These are phyloP conservation scores for Chaetomiaceae sp. DNA, from an alignment of 2,329 filamentous ascomycete genomes.

Conservation along the genomic window DNA sequence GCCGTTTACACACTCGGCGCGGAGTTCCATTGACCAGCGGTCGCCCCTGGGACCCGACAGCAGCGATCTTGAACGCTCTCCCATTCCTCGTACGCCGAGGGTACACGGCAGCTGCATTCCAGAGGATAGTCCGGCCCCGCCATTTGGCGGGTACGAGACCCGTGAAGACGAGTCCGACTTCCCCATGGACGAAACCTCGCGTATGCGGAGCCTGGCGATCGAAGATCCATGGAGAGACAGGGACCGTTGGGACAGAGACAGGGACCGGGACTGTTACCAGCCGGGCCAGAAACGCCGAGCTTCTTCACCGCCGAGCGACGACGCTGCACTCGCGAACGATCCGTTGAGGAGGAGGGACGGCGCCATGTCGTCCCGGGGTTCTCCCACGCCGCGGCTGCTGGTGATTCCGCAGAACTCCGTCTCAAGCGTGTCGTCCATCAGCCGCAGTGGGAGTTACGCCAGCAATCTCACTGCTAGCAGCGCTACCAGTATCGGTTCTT, in stretches of 20 bases:
- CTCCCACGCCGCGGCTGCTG: conserved; percentile 45
- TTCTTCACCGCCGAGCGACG: conserved; percentile 47
- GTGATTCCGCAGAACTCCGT: conserved; percentile 41
- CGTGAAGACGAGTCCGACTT: conserved; percentile 45
- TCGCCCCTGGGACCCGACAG: conserved; percentile 32
- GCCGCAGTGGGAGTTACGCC: conserved; percentile 43
- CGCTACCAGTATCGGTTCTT: conserved; percentile 38
- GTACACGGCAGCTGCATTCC: conserved; percentile 39
- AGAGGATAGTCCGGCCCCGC: conserved; percentile 42
- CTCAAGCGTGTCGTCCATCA: conserved; percentile 39
- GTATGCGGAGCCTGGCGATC: conserved; percentile 38
- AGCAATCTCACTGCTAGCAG: conserved; percentile 40
- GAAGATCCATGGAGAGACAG: conserved; percentile 33
- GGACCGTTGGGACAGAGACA: conserved; percentile 26
- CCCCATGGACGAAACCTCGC: conserved; percentile 40
- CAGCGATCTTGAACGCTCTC: conserved; percentile 43
- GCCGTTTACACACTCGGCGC: conserved; percentile 35
- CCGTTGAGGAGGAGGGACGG: conserved; percentile 43
- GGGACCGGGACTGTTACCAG: conserved; percentile 30
- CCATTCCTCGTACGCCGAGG: conserved; percentile 38
- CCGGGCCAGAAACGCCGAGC: conserved; percentile 50
- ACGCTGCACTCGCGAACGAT: conserved; percentile 38
- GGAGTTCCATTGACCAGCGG: too few species aligned
- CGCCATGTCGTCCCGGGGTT: conserved; percentile 38
- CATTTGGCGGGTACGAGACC: conserved; percentile 41